Conservation (phyloP, 371 early-diverging fungal species). For the Haplosporangium sp. region DNA sequence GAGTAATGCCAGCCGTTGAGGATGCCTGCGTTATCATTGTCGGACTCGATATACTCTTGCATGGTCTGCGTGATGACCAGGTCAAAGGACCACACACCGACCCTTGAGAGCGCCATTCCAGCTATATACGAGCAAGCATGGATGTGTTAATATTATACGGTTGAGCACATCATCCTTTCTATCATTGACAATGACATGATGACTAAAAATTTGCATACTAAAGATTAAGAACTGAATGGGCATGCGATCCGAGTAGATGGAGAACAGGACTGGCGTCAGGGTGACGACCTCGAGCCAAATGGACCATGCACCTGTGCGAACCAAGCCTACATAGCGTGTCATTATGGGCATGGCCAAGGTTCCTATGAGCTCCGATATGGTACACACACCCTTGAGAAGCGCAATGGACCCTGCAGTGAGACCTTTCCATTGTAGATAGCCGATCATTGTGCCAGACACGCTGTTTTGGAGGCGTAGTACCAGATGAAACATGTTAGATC, state of each 20-base stretch:
- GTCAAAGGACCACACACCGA: conserved; percentile 68
- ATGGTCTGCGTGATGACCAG: conserved; percentile 62
- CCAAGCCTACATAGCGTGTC: conserved; percentile 53
- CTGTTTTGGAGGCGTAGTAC: conserved; percentile 3
- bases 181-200: background rate
- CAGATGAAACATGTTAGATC: too few species aligned
- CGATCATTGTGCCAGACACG: conserved; percentile 61
- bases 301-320: conserved; percentile 59
- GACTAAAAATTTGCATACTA: conserved; percentile 15
- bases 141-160: too few species aligned
- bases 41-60: conserved; percentile 57
- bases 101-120: conserved; percentile 59
- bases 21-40: conserved; percentile 42
- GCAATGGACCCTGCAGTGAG: conserved; percentile 40
- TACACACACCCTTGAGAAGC: conserved; percentile 39
- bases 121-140: conserved; percentile 2
- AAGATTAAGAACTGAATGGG: conserved; percentile 39
- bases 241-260: conserved; percentile 40
- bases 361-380: conserved; percentile 34
- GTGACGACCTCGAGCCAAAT: conserved; percentile 57
- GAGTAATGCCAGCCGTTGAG: conserved; percentile 62
- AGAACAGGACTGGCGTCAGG: conserved; percentile 50
- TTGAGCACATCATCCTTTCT: too few species aligned
- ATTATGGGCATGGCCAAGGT: conserved; percentile 55
- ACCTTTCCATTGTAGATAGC: conserved; percentile 57